phyloP scores from a whole-genome alignment of 176 grass and related monocot genomes.

The Oryza meyeriana region DNA sequence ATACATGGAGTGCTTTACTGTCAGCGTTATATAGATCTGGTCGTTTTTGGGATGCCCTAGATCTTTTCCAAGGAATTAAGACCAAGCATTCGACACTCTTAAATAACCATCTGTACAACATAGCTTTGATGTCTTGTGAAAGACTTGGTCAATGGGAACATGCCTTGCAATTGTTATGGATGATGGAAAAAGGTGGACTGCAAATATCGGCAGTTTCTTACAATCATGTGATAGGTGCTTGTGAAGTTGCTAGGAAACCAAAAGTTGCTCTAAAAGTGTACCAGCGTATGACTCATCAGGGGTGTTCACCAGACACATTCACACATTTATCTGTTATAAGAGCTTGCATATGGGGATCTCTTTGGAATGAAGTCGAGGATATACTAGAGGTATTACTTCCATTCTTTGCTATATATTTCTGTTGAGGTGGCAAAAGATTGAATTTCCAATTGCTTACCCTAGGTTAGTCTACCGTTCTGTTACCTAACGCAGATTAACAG shows the following conservation, averaged over 20 bases:
- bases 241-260: slow-evolving; percentile 67
- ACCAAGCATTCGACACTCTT: slow-evolving; percentile 32
- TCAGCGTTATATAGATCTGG: slow-evolving; percentile 71
- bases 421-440: not conserved
- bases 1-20: slow-evolving; percentile 84
- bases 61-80: slow-evolving; percentile 73
- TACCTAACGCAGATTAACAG: not conserved
- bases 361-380: slow-evolving; percentile 81
- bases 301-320: slow-evolving; percentile 69
- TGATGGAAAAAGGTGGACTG: slow-evolving; percentile 74
- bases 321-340: slow-evolving; percentile 82
- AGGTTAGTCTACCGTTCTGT: not conserved
- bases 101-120: slow-evolving; percentile 70
- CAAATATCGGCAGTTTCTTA: slow-evolving; percentile 64
- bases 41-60: slow-evolving; percentile 54
- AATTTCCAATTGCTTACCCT: not conserved
- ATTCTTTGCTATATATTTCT: slow-evolving; percentile 13
- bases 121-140: slow-evolving; percentile 81
- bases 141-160: slow-evolving; percentile 83
- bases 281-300: slow-evolving; percentile 54
- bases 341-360: slow-evolving; percentile 82
- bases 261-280: slow-evolving; percentile 77
- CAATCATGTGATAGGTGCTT: slow-evolving; percentile 88
- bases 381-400: slow-evolving; percentile 62
- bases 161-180: slow-evolving; percentile 75